Conservation (phyloP, 345 rosid genomes). For the Luvunga scandens region DNA sequence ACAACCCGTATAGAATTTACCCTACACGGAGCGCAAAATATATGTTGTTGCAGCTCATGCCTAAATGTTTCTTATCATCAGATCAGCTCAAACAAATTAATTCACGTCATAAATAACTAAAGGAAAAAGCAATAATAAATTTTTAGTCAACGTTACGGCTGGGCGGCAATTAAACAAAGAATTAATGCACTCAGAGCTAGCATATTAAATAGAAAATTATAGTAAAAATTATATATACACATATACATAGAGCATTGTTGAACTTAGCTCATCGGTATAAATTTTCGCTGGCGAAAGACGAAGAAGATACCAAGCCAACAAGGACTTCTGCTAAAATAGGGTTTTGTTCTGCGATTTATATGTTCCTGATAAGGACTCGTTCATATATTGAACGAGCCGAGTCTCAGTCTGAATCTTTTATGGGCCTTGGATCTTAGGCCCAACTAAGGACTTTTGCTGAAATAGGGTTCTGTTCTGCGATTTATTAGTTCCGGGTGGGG, state of each 20-base stretch:
- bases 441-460: too few species aligned
- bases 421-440: not conserved
- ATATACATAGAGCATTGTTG: not conserved
- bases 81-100: not conserved
- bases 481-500: too few species aligned
- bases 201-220: not conserved
- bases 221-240: not conserved
- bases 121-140: not conserved
- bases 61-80: slow-evolving; percentile 21
- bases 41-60: slow-evolving; percentile 29
- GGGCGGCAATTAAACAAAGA: not conserved
- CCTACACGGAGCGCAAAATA: slow-evolving; percentile 34
- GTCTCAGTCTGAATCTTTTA: not conserved
- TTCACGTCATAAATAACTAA: not conserved
- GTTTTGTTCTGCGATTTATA: not conserved
- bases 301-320: not conserved
- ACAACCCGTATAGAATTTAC: slow-evolving; percentile 28
- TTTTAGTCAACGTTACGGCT: too few species aligned
- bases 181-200: not conserved
- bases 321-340: not conserved
- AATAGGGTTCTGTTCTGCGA: too few species aligned
- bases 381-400: not conserved
- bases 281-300: not conserved
- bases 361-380: not conserved
- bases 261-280: not conserved